Conservation (phyloP, 805 yeast species). For the Wickerhamiella bombiphila region DNA sequence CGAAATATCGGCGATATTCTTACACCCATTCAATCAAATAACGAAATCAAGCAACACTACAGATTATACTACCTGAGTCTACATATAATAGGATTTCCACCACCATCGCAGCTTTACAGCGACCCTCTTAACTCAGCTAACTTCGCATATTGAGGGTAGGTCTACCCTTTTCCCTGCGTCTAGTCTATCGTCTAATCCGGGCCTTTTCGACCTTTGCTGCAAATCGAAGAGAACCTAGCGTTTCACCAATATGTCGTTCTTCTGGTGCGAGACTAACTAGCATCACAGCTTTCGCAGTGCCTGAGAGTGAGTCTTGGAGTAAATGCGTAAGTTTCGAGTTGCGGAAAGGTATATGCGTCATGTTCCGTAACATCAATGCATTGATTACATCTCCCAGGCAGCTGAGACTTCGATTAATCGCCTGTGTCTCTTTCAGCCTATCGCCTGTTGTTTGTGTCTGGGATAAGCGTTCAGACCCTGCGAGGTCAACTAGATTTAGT, state of each 20-base stretch:
- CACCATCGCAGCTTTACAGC: no score
- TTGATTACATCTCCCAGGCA: constrained; percentile 80
- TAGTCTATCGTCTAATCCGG: constrained; percentile 2
- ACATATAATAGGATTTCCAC: no score
- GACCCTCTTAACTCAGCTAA: no score
- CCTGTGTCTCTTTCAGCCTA: constrained; percentile 70
- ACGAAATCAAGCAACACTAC: no score
- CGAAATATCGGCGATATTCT: no score
- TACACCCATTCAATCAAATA: no score
- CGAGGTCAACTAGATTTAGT: constrained; percentile 74
- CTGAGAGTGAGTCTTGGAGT: constrained; percentile 69
- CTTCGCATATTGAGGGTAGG: no score
- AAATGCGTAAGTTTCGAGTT: constrained; percentile 68
- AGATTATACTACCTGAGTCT: no score
- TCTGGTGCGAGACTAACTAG: constrained; percentile 77
- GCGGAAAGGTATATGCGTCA: constrained; percentile 48
- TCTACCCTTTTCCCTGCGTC: no score
- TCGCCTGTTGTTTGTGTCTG: constrained; percentile 68
- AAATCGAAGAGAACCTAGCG: constrained; percentile 72
- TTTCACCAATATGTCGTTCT: constrained; percentile 49
- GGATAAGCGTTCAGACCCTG: constrained; percentile 80
- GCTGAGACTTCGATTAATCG: constrained; percentile 78
- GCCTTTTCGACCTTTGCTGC: constrained; percentile 40
- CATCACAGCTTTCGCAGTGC: constrained; percentile 82
- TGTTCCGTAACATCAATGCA: constrained; percentile 36